Base-by-base conservation (phyloP, 139 green algal genomes). In the Coelastrella sp. region DNA sequence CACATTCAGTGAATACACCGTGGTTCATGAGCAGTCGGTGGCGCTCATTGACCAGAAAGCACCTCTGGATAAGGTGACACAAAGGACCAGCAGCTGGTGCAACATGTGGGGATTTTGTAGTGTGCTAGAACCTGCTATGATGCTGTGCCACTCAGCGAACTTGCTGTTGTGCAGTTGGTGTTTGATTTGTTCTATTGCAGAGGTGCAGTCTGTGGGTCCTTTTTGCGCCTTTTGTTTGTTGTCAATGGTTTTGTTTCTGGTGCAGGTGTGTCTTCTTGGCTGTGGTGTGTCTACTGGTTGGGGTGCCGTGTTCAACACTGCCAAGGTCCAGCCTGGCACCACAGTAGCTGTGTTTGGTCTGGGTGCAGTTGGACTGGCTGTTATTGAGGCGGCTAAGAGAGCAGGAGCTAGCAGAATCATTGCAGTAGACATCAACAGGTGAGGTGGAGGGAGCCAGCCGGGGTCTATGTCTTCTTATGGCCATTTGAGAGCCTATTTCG, bases 1-100 rank as follows among this genome's bases (percentile, higher is more conserved):
- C 68, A 99, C 98, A 25, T 99, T 99, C 82, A 89, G 89, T 5
- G 93, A 99, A 93, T 99, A 99, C 93, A 98, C 97, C 0, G 98
- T 99, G 35, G 90, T 99, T 34, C 96, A 99, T 76, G 97, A 98
- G 84, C 91, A 95, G 86, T 93, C 82, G 27, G 93, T 97, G 30
- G 95, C 95, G 34, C 96, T 97, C 85, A 90, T 98, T 15, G 75
- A 91, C 64, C 21, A 30, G 2, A 27, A n/a, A 9, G 94, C 94
- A 30, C 93, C 93, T 0, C 88, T 98, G 71, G 94, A 97, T 37
- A 95, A 93, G 89, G 91, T 92, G 84, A 66, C 69, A 25, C 25
- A 32, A 43, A 2, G 30, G 30, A 15, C n/a, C n/a, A n/a, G n/a
- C n/a, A n/a, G n/a, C n/a, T n/a, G n/a, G n/a, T n/a, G 30, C 15